Base-by-base conservation (phyloP, 495 filamentous ascomycete genomes). In the Gamarada debralockiae region DNA sequence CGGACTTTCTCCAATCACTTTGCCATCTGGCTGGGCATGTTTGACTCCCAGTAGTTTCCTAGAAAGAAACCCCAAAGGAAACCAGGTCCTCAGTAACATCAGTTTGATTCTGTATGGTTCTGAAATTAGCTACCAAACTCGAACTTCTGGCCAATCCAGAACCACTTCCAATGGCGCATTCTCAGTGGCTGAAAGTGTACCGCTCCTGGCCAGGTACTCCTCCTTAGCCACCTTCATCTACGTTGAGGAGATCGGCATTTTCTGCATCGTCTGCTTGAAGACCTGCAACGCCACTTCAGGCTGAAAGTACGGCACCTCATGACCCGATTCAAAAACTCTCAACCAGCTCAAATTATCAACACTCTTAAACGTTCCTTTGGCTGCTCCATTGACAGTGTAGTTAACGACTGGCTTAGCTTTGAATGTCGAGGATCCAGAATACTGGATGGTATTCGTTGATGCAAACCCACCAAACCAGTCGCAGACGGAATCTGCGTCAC, bases 401-500 rank as follows among this genome's bases (percentile, higher is more conserved):
- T 67, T 56, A 15, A 48, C 59, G 21, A 80, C 46, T 0, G 63
- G 31, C 33, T 65, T 66, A 33, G 59, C 49, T 8, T 59, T 57
- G 58, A 81, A 82, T 1, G 66, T 54, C 1, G 62, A 44, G 13
- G 64, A 53, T 6, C 70, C 70, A 2, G 56, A 13, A 48, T 70
- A 80, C 25, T 57, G 31, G 15, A 79, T 63, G 0, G 67, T 66
- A 34, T 81, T 67, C 17, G 74, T 77, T 20, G 70, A 72, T 0
- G 52, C 65, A 8, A 70, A 61, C 10, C 53, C 65, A 22, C 79
- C 79, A 27, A 71, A 61, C 73, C 74, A 80, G 63, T 82, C 81
- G 58, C 75, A 81, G 55, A 79, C 77, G 66, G 69, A 81, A 58
- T 81, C 78, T 9, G 73, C 72, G 52, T 78, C 77, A 44, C 80